Evolutionary conservation across 2,329 filamentous ascomycete genomes (phyloP).

Genomic region (Amesomyces nigricolor): DNA sequence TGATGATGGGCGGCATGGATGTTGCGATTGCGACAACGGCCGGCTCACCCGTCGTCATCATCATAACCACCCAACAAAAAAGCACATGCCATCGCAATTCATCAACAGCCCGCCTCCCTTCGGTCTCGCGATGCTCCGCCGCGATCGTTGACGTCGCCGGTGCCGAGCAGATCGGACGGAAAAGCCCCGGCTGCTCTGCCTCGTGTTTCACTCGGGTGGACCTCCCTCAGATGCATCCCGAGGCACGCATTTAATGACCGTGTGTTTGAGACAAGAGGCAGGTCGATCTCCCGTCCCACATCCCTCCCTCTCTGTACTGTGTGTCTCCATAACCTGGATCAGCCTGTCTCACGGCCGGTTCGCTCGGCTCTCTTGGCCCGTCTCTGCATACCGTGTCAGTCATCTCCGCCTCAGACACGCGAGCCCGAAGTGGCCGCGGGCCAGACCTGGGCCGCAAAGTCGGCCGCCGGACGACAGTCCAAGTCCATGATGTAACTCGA

Average conservation of each 20-base stretch:
- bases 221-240: not conserved
- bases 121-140: not conserved
- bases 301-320: not conserved
- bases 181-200: not conserved
- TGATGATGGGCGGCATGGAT: too few species aligned
- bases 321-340: not conserved
- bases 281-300: constrained; percentile 9
- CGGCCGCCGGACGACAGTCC: too few species aligned
- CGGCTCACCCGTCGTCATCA: too few species aligned
- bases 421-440: constrained; percentile 8
- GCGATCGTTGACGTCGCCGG: not conserved
- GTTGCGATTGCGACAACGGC: too few species aligned
- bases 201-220: constrained; percentile 9
- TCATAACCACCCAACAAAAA: too few species aligned
- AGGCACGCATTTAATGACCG: not conserved
- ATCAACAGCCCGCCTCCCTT: too few species aligned
- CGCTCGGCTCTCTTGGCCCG: not conserved
- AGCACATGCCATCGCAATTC: too few species aligned
- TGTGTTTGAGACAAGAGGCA: not conserved
- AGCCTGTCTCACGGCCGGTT: not conserved
- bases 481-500: constrained; percentile 11
- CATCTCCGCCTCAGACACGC: constrained; percentile 15
- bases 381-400: constrained; percentile 6
- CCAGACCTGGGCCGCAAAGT: too few species aligned
- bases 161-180: constrained; percentile 4